phyloP scores from a whole-genome alignment of 352 stramenopile genomes.

The Globisporangium cystogenes region DNA sequence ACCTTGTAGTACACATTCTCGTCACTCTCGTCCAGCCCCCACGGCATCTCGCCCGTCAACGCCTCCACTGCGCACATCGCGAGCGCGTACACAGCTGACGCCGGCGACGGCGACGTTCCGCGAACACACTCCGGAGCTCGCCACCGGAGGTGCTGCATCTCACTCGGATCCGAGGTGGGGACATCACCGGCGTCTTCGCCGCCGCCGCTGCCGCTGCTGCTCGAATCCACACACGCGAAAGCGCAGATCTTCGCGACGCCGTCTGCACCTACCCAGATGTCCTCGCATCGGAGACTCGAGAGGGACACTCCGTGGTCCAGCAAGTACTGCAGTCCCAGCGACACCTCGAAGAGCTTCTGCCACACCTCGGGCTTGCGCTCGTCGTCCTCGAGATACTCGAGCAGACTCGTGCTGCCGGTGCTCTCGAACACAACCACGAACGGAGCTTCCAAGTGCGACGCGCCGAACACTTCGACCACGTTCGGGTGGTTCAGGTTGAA shows the following conservation, averaged over 20 bases:
- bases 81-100: not conserved
- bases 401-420: not conserved
- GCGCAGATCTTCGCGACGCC: slow-evolving; percentile 1
- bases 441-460: slow-evolving; percentile 5
- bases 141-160: not conserved
- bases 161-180: no score
- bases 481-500: slow-evolving; percentile 32
- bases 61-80: slow-evolving; percentile 4
- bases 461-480: slow-evolving; percentile 12
- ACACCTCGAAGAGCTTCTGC: slow-evolving; percentile 10
- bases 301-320: not conserved
- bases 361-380: slow-evolving; percentile 1
- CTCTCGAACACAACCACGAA: not conserved
- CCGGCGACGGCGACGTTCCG: not conserved
- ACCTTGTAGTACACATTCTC: not conserved
- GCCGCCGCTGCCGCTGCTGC: not conserved
- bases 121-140: not conserved
- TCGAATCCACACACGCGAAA: not conserved
- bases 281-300: not conserved
- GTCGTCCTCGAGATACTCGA: not conserved
- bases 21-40: not conserved
- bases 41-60: slow-evolving; percentile 1
- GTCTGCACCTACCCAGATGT: slow-evolving; percentile 3
- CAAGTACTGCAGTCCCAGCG: slow-evolving; percentile 28
- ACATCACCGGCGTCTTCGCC: no score